A percentile compares a stretch with the other conserved stretches of the same genome.
Evolutionary conservation across 257 asterid genomes (phyloP).

Genomic region (Forsythia suspensa): DNA sequence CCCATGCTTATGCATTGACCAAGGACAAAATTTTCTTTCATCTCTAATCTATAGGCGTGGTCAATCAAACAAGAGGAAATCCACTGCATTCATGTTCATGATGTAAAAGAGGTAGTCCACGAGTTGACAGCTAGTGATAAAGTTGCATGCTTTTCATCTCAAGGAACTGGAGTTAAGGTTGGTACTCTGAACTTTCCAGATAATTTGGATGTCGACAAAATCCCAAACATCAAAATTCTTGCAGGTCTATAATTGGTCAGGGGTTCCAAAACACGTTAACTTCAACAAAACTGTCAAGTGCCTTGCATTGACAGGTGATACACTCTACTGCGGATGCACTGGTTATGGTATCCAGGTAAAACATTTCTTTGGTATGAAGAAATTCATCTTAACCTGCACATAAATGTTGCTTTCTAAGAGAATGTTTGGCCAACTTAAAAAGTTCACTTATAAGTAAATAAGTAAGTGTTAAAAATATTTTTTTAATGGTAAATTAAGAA

Average conservation of each 20-base stretch:
- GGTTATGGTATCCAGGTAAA: conserved; percentile 67
- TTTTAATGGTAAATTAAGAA: not conserved
- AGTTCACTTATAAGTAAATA: not conserved
- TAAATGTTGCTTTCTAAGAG: not conserved
- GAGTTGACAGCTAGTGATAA: conserved; percentile 55
- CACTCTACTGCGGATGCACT: conserved; percentile 76
- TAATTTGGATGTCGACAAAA: not conserved
- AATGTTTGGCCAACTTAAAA: not conserved
- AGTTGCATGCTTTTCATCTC: conserved; percentile 65
- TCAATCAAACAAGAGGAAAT: conserved; percentile 74
- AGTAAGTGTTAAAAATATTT: not conserved
- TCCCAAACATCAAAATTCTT: conserved; percentile 8
- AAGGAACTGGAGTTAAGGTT: conserved; percentile 76
- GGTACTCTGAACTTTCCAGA: conserved; percentile 1
- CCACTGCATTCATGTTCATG: conserved; percentile 74
- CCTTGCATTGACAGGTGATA: conserved; percentile 51
- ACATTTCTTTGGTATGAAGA: not conserved
- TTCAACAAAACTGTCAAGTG: conserved; percentile 73
- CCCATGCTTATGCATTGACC: not conserved
- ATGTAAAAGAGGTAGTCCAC: conserved; percentile 66
- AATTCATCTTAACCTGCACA: not conserved
- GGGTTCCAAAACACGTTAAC: conserved; percentile 53
- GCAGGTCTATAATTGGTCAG: conserved; percentile 80
- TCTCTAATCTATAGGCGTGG: conserved; percentile 53
- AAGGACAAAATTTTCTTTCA: not conserved